Base-by-base conservation (phyloP, 179 eudicot species). In the Corrigiola litoralis region DNA sequence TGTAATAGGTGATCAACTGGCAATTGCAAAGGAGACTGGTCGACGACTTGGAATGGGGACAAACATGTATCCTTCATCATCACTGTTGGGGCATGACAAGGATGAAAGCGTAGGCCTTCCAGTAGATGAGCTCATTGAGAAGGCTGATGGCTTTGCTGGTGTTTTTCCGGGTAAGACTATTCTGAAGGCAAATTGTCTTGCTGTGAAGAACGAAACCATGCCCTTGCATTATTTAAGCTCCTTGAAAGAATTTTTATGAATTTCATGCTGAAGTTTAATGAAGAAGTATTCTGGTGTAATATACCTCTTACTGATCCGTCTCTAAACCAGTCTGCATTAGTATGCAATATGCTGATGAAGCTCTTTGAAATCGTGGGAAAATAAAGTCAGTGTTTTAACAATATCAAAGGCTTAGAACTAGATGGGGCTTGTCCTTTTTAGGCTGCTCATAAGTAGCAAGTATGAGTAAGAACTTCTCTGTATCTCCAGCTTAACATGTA, bases 21-120 rank as follows among this genome's bases (percentile, higher is more conserved):
- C 96, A 42, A 89, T 89, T 69, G 96, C 89, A 48, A 89, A 89
- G 72, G 96, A 89, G 81, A 89, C 94, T 45, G 96, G 96, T 52
- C 77, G 96, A 36, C 77, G 94, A 14, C 90, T 87, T 77, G 95
- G 95, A 40, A 88, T 88, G 95, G 91, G 91, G 62, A 85, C 85
- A 21, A 85, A 85, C 67, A 87, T 87, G 94, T 87, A 87, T 61
- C 94, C 94, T 2, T 85, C 95, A 62, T 85, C 90, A 28, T 78
- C 95, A 21, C 67, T 88, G 50, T 68, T 88, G 61, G 87, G 92
- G 47, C 82, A 72, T 27, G 67, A 80, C 25, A 79, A 65, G 57
- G 83, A 78, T 51, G 89, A 75, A 67, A 23, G 41, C 67, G 83
- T 80, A 52, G 75, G 72, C 36, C 84, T 88, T 67, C 95, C 89